These are phyloP conservation scores for Acanthamoeba sp. DNA, from an alignment of 208 protist species.

Conservation along the genomic window DNA sequence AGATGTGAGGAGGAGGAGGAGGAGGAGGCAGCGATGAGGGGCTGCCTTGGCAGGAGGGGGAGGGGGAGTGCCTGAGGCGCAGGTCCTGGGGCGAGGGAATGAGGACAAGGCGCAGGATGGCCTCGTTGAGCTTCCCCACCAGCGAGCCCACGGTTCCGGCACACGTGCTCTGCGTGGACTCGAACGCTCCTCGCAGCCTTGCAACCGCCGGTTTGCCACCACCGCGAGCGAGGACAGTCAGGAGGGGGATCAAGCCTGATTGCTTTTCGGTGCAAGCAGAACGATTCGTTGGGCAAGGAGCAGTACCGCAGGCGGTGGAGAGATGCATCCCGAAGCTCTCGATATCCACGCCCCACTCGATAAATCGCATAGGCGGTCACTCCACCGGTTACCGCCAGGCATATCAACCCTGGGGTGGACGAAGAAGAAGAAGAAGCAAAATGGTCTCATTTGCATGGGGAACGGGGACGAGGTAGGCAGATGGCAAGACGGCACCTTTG, in stretches of 20 bases:
- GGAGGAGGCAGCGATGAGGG: neutral
- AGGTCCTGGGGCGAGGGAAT: neutral
- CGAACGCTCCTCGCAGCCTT: neutral
- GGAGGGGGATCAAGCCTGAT: neutral
- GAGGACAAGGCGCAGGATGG: neutral
- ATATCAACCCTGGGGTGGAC: neutral
- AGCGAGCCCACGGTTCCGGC: neutral
- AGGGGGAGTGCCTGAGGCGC: neutral
- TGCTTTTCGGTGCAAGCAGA: neutral
- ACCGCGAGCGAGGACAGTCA: neutral
- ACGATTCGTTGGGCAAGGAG: neutral
- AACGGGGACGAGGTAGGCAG: neutral
- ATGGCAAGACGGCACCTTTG: neutral
- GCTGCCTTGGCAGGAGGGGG: neutral
- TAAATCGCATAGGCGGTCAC: neutral
- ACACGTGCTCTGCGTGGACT: conserved; percentile 13
- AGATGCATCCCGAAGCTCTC: neutral
- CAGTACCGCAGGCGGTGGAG: neutral
- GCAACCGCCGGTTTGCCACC: too few relatives aligned
- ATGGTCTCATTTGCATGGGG: too few relatives aligned
- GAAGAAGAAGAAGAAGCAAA: too few relatives aligned
- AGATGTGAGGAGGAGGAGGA: neutral
- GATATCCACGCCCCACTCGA: neutral
- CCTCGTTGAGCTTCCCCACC: neutral
- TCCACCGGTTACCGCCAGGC: neutral